These are phyloP conservation scores for Fragilaria crotonensis DNA, from an alignment of 108 stramenopile species.

Conservation along the genomic window DNA sequence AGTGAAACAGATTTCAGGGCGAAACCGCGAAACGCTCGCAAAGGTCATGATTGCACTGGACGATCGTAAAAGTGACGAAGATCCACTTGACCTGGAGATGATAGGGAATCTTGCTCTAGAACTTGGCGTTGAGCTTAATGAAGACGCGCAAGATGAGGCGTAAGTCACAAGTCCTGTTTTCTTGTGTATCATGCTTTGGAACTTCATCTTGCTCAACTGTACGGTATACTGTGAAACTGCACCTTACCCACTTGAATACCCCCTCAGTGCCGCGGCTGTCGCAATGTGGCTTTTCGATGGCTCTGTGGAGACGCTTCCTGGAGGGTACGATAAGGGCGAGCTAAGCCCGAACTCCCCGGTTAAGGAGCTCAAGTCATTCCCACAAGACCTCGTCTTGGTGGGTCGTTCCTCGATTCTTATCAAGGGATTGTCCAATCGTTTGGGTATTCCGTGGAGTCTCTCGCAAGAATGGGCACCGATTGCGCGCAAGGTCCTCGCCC, in stretches of 20 bases:
- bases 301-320: constrained; percentile 69
- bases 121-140: constrained; percentile 78
- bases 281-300: constrained; percentile 92
- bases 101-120: constrained; percentile 76
- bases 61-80: constrained; percentile 54
- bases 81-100: constrained; percentile 57
- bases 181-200: not conserved
- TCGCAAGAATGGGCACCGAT: constrained; percentile 78
- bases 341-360: constrained; percentile 84
- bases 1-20: constrained; percentile 81
- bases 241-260: not conserved
- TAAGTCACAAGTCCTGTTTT: not conserved
- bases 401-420: constrained; percentile 89
- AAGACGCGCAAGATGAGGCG: constrained; percentile 63
- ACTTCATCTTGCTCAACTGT: no score
- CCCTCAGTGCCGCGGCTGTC: constrained; percentile 54
- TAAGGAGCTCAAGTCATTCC: constrained; percentile 85
- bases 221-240: no score
- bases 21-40: constrained; percentile 71
- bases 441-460: constrained; percentile 84
- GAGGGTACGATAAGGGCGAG: constrained; percentile 85
- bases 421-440: constrained; percentile 80
- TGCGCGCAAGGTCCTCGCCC: constrained; percentile 43
- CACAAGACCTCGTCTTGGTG: constrained; percentile 91
- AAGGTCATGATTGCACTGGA: constrained; percentile 89